A percentile compares a stretch with the other conserved stretches of the same genome.
Evolutionary conservation across 306 rosid genomes (phyloP).

Genomic region (Cicer pinnatifidum): DNA sequence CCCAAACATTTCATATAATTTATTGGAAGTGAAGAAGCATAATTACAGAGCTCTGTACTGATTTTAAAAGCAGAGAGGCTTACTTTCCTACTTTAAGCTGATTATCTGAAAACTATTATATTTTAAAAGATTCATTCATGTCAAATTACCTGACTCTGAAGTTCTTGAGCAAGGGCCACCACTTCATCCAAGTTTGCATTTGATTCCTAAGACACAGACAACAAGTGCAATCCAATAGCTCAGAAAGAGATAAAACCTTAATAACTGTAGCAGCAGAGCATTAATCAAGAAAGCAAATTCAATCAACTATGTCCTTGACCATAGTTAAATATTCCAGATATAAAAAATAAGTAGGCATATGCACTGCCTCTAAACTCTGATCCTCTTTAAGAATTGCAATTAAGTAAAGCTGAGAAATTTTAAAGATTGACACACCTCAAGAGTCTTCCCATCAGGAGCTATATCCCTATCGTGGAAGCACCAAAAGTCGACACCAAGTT

Average conservation of each 20-base stretch:
- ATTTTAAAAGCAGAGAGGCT: neutral
- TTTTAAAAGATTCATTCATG: slow-evolving; percentile 20
- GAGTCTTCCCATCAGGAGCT: slow-evolving; percentile 78
- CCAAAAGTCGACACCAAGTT: slow-evolving; percentile 89
- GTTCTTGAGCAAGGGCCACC: slow-evolving; percentile 86
- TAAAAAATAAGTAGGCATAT: slow-evolving; percentile 33
- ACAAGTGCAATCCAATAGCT: slow-evolving; percentile 38
- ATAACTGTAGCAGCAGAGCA: slow-evolving; percentile 14
- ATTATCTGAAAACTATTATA: neutral
- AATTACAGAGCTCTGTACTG: neutral
- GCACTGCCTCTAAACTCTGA: slow-evolving; percentile 11
- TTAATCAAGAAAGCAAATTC: slow-evolving; percentile 11
- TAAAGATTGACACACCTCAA: slow-evolving; percentile 59
- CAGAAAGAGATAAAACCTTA: slow-evolving; percentile 11
- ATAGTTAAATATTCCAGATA: slow-evolving; percentile 23
- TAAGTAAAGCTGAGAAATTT: slow-evolving; percentile 9
- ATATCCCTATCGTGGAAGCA: slow-evolving; percentile 96
- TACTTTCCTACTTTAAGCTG: neutral
- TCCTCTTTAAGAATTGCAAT: slow-evolving; percentile 13
- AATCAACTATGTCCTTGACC: slow-evolving; percentile 23
- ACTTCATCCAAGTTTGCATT: slow-evolving; percentile 94
- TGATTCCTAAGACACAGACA: slow-evolving; percentile 62
- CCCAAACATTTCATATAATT: neutral
- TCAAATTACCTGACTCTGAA: slow-evolving; percentile 75
- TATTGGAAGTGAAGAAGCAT: slow-evolving; percentile 7